Evolutionary conservation across 306 rosid species (phyloP).

Genomic region (Acacia confusa): DNA sequence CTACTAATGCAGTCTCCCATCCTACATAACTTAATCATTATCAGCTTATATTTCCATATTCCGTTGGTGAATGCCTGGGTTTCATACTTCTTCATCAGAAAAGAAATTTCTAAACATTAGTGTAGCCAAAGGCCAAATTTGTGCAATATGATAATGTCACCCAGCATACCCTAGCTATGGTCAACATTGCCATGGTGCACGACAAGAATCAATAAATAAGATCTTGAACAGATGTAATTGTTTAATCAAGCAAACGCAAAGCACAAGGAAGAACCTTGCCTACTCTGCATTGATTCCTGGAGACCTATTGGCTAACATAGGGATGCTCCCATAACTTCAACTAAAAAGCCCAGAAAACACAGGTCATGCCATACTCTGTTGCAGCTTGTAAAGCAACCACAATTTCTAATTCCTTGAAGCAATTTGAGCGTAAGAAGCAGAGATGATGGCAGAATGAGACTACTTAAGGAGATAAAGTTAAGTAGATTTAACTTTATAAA

Average conservation of each 20-base stretch:
- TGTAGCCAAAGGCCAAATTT: background rate
- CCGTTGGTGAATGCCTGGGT: constrained; percentile 7
- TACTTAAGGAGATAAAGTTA: background rate
- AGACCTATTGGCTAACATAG: background rate
- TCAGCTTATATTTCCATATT: constrained; percentile 14
- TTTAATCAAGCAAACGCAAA: constrained; percentile 19
- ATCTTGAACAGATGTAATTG: background rate
- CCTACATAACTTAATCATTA: background rate
- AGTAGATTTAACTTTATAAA: background rate
- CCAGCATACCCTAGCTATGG: constrained; percentile 9
- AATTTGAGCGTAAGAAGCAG: background rate
- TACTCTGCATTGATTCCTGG: constrained; percentile 5
- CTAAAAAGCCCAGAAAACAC: constrained; percentile 17
- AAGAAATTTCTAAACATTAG: background rate
- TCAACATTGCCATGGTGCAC: constrained; percentile 6
- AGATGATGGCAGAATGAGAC: background rate
- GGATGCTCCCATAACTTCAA: background rate
- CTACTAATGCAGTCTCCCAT: constrained; percentile 1
- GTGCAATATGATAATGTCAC: background rate
- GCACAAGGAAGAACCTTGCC: background rate
- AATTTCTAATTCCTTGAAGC: constrained; percentile 8
- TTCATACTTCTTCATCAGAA: constrained; percentile 21
- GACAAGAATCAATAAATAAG: constrained; percentile 9
- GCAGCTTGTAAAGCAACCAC: constrained; percentile 15
- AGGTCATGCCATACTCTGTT: constrained; percentile 10